Evolutionary conservation across 2,329 filamentous ascomycete species (phyloP), one percentile per base, ranked within the genome.

Genomic region (Diplodia corticola): DNA sequence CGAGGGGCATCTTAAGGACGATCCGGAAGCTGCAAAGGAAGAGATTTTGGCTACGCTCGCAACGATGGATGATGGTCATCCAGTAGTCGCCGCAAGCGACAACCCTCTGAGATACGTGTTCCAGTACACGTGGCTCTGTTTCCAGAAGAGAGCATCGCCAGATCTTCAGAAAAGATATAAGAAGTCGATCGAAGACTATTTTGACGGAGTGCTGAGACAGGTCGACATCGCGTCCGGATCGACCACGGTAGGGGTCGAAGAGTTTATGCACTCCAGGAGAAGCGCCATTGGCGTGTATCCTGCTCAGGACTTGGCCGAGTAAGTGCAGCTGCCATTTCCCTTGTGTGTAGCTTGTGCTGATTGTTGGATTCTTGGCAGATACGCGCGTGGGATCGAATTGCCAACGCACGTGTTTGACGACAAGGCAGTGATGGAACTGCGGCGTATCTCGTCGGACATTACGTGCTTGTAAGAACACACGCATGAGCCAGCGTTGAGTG

Each of bases 261-360:
- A 46, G 37, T 60, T 30, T 37, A 60, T 60, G 55, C 24, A 60
- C 24, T 60, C 48, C 37, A 46, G 55, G 3, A 46, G 55, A 15
- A 40, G 37, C 13, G 30, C 55, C 6, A 60, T 60, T 15, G 55
- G 22, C 9, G 55, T 60, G 9, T 60, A 46, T 5, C 37, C 55
- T 2, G n/a, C 37, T 12, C 55, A 46, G 20, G 55, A 60, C 17
- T 26, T 60, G 2, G n/a, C 48, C 3, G 55, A 60, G 37, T 60
- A 44, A 22, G 53, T 40, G 12, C 10, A 55, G 13, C 26, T 24
- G 22, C 4, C 26, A 37, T 22, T 33, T 15, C 26, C n/a, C 4
- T 33, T 26, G 17, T 54, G 15, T n/a, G 33, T 35, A 6, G 17
- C 20, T 1, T 2, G 30, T 24, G 30, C 20, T 40, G 4, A 57